Evolutionary conservation across 192 early-diverging fungal species (phyloP).

Genomic region (Coemansia javaensis): DNA sequence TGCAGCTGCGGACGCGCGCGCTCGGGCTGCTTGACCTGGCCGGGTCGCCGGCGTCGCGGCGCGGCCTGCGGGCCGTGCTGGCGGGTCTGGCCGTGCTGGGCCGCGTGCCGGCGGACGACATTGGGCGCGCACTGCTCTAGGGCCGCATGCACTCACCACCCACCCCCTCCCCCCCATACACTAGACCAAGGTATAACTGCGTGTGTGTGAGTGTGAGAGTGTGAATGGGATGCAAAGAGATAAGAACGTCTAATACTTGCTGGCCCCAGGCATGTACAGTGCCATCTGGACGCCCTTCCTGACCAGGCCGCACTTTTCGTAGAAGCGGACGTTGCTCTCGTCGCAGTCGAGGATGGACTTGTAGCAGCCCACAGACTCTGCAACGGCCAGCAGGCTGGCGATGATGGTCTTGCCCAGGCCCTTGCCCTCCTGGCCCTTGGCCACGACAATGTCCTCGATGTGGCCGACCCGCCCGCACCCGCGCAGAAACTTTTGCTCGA

Average conservation of each 20-base stretch:
- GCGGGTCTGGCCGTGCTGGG: conserved; percentile 19
- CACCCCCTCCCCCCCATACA: too few species aligned
- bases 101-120: conserved; percentile 17
- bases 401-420: conserved; percentile 68
- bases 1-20: conserved; percentile 21
- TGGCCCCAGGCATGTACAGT: conserved; percentile 40
- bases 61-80: conserved; percentile 14
- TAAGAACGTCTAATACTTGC: conserved; percentile 5
- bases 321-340: conserved; percentile 79
- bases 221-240: not conserved
- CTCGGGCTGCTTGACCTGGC: conserved; percentile 24
- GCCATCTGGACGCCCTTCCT: conserved; percentile 76
- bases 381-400: conserved; percentile 79
- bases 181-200: too few species aligned
- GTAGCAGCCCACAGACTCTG: conserved; percentile 78
- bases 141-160: too few species aligned
- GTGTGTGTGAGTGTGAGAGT: not conserved
- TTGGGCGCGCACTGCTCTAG: conserved; percentile 2
- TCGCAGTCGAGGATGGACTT: conserved; percentile 76
- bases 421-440: conserved; percentile 67
- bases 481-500: conserved; percentile 89
- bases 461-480: conserved; percentile 81
- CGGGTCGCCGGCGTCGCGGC: not conserved
- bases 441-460: conserved; percentile 87
- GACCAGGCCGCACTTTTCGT: conserved; percentile 83